Percentiles rank a stretch among this genome's conserved stretches.
Evolutionary conservation across 345 rosid species (phyloP).

Genomic region (Lumnitzera racemosa): DNA sequence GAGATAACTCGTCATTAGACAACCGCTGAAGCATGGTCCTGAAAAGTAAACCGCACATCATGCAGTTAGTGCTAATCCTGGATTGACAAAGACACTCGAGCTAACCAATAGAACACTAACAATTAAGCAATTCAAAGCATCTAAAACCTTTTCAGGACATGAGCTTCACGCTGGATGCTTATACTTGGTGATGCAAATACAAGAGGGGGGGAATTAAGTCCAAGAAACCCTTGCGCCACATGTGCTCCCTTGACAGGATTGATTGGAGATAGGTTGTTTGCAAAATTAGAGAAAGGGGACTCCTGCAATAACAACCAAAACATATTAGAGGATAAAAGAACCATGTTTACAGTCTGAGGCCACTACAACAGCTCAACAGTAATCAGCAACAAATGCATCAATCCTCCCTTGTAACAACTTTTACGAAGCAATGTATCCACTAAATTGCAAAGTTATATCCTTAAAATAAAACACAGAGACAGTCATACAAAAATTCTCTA

Average conservation of each 20-base stretch:
- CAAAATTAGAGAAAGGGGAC: constrained; percentile 32
- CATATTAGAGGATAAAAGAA: background rate
- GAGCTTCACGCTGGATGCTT: constrained; percentile 15
- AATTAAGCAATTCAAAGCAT: constrained; percentile 1
- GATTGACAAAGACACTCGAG: background rate
- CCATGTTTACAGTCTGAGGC: too few species aligned
- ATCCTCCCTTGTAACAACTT: too few species aligned
- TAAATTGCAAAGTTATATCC: too few species aligned
- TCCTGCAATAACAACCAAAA: constrained; percentile 24
- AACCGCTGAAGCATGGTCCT: constrained; percentile 24
- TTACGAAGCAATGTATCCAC: too few species aligned
- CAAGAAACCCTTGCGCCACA: constrained; percentile 23
- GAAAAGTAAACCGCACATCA: constrained; percentile 8
- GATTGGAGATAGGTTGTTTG: constrained; percentile 34
- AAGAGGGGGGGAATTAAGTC: constrained; percentile 41
- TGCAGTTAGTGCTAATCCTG: too few species aligned
- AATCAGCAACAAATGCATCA: too few species aligned
- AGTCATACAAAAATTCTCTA: too few species aligned
- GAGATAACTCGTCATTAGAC: constrained; percentile 10
- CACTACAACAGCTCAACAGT: too few species aligned
- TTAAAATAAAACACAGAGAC: too few species aligned
- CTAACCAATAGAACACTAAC: background rate
- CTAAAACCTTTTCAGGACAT: constrained; percentile 29
- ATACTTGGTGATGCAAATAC: constrained; percentile 37
- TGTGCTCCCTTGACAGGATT: constrained; percentile 17